phyloP scores from a whole-genome alignment of 306 rosid genomes.

The Comarum palustre region DNA sequence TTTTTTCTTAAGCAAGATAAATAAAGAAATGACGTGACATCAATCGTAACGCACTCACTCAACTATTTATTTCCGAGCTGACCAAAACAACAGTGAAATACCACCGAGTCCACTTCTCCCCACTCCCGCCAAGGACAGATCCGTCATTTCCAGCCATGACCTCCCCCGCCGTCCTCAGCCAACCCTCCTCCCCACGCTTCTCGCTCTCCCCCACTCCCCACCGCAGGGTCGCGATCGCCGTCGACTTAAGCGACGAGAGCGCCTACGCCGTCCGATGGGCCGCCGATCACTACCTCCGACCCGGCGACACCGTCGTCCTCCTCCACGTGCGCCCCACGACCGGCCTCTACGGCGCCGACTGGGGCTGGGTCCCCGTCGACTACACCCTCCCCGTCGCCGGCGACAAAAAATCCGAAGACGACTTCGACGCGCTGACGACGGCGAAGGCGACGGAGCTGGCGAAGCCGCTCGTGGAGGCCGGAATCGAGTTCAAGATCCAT shows the following conservation, averaged over 20 bases:
- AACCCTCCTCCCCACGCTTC: conserved; percentile 27
- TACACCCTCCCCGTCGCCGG: conserved; percentile 40
- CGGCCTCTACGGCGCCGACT: conserved; percentile 92
- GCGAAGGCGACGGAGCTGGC: conserved; percentile 65
- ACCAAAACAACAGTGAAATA: neutral
- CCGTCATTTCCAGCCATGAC: conserved; percentile 26
- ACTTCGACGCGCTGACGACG: conserved; percentile 66
- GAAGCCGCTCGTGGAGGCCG: conserved; percentile 59
- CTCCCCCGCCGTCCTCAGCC: conserved; percentile 21
- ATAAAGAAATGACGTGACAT: too few species aligned
- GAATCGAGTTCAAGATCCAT: conserved; percentile 73
- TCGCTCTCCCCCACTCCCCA: conserved; percentile 24
- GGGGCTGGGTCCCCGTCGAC: conserved; percentile 80
- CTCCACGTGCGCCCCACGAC: conserved; percentile 84
- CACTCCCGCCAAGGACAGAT: conserved; percentile 33
- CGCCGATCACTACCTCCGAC: conserved; percentile 79
- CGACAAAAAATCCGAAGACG: conserved; percentile 50
- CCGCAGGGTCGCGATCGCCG: conserved; percentile 90
- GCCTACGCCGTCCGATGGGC: conserved; percentile 93
- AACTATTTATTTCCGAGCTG: neutral
- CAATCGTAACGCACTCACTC: too few species aligned
- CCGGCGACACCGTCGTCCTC: conserved; percentile 74
- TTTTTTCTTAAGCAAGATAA: neutral
- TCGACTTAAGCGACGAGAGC: conserved; percentile 90
- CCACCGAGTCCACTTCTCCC: neutral